phyloP scores from a whole-genome alignment of 495 filamentous ascomycete genomes.

The Choiromyces venosus region DNA sequence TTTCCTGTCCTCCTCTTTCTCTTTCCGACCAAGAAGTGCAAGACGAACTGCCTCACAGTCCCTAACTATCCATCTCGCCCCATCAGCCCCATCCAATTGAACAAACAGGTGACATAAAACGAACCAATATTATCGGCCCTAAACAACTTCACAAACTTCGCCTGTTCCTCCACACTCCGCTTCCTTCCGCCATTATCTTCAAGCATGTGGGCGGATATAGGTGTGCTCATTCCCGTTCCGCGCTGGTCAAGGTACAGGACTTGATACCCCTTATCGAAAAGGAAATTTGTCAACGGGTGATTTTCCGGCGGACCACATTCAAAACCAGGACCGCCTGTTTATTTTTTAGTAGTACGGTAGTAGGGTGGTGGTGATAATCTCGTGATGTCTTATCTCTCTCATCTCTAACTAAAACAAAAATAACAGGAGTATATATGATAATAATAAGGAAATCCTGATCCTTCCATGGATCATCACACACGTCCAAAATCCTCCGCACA shows the following conservation, averaged over 20 bases:
- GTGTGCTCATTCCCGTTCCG: constrained; percentile 77
- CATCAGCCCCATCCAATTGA: neutral
- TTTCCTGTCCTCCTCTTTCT: constrained; percentile 63
- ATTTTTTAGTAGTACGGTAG: too few species aligned
- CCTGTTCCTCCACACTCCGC: constrained; percentile 53
- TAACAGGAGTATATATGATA: too few species aligned
- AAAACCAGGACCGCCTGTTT: constrained; percentile 66
- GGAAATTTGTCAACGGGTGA: constrained; percentile 57
- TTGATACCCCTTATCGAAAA: constrained; percentile 77
- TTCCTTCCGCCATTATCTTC: constrained; percentile 43
- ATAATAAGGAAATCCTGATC: too few species aligned
- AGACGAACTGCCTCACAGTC: constrained; percentile 82
- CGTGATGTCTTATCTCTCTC: too few species aligned
- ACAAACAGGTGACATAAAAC: neutral
- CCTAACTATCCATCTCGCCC: constrained; percentile 50
- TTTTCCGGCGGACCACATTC: constrained; percentile 68
- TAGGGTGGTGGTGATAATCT: too few species aligned
- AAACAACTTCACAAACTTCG: constrained; percentile 76
- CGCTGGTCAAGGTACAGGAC: constrained; percentile 81
- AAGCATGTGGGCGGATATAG: constrained; percentile 66
- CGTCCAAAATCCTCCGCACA: too few species aligned
- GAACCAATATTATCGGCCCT: constrained; percentile 71
- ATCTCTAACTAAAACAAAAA: too few species aligned
- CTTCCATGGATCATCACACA: too few species aligned
- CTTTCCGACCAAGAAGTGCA: constrained; percentile 57